Evolutionary conservation across 2,329 filamentous ascomycete species (phyloP).

Genomic region (Fusarium continuum): DNA sequence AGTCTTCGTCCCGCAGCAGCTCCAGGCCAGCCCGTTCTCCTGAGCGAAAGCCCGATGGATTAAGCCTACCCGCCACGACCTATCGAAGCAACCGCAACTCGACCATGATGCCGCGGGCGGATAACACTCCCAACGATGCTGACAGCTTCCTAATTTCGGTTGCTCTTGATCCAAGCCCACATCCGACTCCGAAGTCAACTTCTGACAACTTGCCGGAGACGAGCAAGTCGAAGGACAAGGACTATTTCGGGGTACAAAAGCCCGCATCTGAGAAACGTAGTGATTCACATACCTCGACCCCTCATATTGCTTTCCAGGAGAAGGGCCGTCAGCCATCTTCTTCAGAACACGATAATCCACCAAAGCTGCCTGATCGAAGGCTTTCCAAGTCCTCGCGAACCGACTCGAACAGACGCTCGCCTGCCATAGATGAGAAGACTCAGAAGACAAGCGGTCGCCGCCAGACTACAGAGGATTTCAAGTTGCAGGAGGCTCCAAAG

Average conservation of each 20-base stretch:
- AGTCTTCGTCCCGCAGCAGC: conserved; percentile 64
- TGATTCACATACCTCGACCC: conserved; percentile 69
- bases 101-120: conserved; percentile 64
- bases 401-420: conserved; percentile 43
- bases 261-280: conserved; percentile 56
- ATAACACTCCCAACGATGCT: conserved; percentile 59
- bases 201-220: conserved; percentile 58
- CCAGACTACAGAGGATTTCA: conserved; percentile 69
- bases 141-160: conserved; percentile 82
- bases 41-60: conserved; percentile 66
- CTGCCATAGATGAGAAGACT: conserved; percentile 51
- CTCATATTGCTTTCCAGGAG: conserved; percentile 93
- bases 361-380: conserved; percentile 54
- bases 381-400: conserved; percentile 60
- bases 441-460: conserved; percentile 50
- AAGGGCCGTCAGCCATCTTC: conserved; percentile 71
- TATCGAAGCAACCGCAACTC: conserved; percentile 84
- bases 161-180: conserved; percentile 75
- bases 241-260: conserved; percentile 66
- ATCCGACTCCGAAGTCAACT: conserved; percentile 64
- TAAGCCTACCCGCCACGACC: conserved; percentile 76
- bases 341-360: conserved; percentile 60
- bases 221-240: conserved; percentile 62
- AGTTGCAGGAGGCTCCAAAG: conserved; percentile 82
- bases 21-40: conserved; percentile 64